Evolutionary conservation across 371 early-diverging fungal species (phyloP).

Genomic region (Apophysomyces ossiformis): DNA sequence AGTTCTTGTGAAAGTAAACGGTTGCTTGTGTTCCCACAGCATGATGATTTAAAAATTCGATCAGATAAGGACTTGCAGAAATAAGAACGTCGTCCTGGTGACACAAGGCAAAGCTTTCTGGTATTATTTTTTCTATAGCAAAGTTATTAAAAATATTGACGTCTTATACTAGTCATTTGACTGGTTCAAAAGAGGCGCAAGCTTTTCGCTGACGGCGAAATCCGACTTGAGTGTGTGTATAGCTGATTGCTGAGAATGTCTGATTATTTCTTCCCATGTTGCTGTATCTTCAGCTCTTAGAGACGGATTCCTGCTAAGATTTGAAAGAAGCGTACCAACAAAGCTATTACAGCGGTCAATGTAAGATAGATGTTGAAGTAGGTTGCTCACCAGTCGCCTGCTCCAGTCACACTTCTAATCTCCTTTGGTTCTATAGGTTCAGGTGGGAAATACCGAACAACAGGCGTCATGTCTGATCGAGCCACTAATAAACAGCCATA

Average conservation of each 20-base stretch:
- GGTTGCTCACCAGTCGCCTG: conserved; percentile 65
- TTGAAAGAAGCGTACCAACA: conserved; percentile 50
- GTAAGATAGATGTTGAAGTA: background rate
- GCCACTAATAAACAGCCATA: conserved; percentile 52
- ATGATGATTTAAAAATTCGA: no score
- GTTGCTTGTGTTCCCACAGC: no score
- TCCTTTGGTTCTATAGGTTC: conserved; percentile 34
- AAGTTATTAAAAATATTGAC: no score
- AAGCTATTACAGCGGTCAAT: conserved; percentile 30
- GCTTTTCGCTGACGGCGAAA: conserved; percentile 37
- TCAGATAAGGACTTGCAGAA: no score
- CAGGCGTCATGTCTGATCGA: conserved; percentile 12
- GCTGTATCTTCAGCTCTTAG: conserved; percentile 2
- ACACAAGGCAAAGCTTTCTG: no score
- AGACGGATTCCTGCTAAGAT: conserved; percentile 25
- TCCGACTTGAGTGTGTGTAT: conserved; percentile 43
- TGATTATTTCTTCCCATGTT: conserved; percentile 27
- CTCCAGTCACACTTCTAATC: conserved; percentile 71
- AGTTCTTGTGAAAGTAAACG: no score
- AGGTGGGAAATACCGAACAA: conserved; percentile 41
- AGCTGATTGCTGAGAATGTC: conserved; percentile 39
- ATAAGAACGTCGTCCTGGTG: no score
- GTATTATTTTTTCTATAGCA: no score
- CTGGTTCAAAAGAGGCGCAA: no score
- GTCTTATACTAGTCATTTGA: no score